Percentiles rank a stretch among this genome's conserved stretches.
phyloP scores from a whole-genome alignment of 2,329 filamentous ascomycete genomes.

The Thielaviopsis euricoi region DNA sequence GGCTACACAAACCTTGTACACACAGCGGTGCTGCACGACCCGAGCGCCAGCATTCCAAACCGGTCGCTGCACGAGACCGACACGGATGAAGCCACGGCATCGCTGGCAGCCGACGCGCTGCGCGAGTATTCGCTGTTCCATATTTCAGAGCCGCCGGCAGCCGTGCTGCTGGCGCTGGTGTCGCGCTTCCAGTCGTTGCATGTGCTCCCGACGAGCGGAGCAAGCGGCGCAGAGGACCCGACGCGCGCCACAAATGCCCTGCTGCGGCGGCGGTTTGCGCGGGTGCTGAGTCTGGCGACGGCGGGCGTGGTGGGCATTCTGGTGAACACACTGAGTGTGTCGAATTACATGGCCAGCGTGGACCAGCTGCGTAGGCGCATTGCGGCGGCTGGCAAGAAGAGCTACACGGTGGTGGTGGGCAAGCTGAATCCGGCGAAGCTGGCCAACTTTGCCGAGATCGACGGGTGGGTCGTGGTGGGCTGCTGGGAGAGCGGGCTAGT shows the following conservation, averaged over 20 bases:
- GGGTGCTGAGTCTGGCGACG: constrained; percentile 64
- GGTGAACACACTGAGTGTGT: constrained; percentile 86
- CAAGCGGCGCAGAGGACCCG: constrained; percentile 25
- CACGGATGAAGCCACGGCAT: constrained; percentile 23
- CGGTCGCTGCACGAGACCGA: constrained; percentile 25
- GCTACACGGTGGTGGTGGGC: constrained; percentile 89
- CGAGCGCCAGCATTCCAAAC: constrained; percentile 70
- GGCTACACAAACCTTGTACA: constrained; percentile 59
- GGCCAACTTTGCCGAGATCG: constrained; percentile 89
- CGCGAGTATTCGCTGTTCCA: constrained; percentile 65
- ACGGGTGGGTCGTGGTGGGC: constrained; percentile 91
- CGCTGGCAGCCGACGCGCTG: constrained; percentile 28
- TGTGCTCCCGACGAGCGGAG: constrained; percentile 51
- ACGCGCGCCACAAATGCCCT: constrained; percentile 30
- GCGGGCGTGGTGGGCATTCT: constrained; percentile 81
- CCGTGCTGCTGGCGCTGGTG: constrained; percentile 73
- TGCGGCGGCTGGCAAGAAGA: constrained; percentile 71
- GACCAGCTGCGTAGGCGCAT: constrained; percentile 58
- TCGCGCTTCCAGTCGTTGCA: constrained; percentile 65
- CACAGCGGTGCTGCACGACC: constrained; percentile 61
- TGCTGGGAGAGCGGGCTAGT: constrained; percentile 95
- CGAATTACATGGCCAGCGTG: constrained; percentile 75
- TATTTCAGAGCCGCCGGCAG: constrained; percentile 62
- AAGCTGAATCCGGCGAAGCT: constrained; percentile 93
- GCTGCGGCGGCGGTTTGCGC: constrained; percentile 74